A percentile compares a stretch with the other conserved stretches of the same genome.
Evolutionary conservation across 495 filamentous ascomycete genomes (phyloP).

Genomic region (Clavariopsis aquatica): DNA sequence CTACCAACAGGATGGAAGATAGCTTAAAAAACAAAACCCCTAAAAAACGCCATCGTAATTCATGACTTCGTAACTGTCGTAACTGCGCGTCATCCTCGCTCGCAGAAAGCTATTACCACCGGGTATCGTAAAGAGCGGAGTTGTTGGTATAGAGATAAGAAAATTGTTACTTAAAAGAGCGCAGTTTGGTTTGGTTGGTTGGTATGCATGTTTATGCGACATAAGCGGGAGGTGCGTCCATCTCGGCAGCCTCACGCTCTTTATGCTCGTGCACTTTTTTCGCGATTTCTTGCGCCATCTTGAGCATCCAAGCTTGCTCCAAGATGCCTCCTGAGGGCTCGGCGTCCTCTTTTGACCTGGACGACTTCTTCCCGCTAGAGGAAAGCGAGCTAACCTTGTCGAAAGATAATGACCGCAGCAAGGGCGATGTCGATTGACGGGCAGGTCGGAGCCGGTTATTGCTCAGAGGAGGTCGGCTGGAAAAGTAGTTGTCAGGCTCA

Average conservation of each 20-base stretch:
- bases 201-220: constrained; percentile 19
- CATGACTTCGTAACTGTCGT: neutral
- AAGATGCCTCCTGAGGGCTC: constrained; percentile 56
- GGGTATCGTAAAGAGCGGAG: neutral
- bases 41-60: neutral
- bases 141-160: neutral
- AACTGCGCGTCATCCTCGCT: neutral
- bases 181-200: neutral
- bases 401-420: constrained; percentile 36
- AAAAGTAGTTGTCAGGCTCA: neutral
- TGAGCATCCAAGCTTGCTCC: constrained; percentile 85
- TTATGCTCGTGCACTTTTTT: constrained; percentile 78
- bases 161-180: neutral
- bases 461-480: constrained; percentile 20
- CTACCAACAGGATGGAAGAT: neutral
- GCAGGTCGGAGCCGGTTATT: constrained; percentile 18
- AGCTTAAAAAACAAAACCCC: neutral
- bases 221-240: constrained; percentile 39
- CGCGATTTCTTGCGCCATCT: constrained; percentile 88
- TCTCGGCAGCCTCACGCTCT: constrained; percentile 32
- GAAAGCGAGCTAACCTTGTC: constrained; percentile 29
- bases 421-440: constrained; percentile 29
- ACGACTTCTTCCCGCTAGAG: neutral
- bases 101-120: constrained; percentile 2
- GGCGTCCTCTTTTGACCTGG: neutral